These are phyloP conservation scores for Saccharum officinarum DNA, from an alignment of 176 grass and related monocot species.

Conservation along the genomic window DNA sequence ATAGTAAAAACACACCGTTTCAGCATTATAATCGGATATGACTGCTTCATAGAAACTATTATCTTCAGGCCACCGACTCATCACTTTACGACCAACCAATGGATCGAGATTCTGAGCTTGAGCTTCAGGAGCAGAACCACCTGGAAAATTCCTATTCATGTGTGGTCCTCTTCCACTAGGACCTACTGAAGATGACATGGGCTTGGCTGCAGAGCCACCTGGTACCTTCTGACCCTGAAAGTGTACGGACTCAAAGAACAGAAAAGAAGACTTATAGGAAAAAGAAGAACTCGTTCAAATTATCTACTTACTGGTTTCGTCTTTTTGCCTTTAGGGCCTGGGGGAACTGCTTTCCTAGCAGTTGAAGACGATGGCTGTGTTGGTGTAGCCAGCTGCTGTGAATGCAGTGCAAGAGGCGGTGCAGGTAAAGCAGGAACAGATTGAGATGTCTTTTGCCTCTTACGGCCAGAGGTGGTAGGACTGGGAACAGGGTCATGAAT, in stretches of 20 bases:
- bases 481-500: slow-evolving; percentile 65
- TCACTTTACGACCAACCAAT: slow-evolving; percentile 71
- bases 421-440: slow-evolving; percentile 51
- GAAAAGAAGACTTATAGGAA: background rate
- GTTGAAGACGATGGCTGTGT: slow-evolving; percentile 72
- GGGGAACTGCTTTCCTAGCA: slow-evolving; percentile 58
- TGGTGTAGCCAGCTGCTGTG: slow-evolving; percentile 56
- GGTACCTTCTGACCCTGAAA: slow-evolving; percentile 76
- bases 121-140: slow-evolving; percentile 44
- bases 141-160: slow-evolving; percentile 67
- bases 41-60: slow-evolving; percentile 87
- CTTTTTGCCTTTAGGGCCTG: slow-evolving; percentile 83
- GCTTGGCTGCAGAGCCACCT: slow-evolving; percentile 56
- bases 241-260: slow-evolving; percentile 19
- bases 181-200: slow-evolving; percentile 68
- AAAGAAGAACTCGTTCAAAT: background rate
- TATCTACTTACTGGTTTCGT: slow-evolving; percentile 63
- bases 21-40: slow-evolving; percentile 66
- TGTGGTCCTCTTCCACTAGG: slow-evolving; percentile 71
- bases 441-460: slow-evolving; percentile 94
- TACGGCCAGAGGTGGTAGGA: slow-evolving; percentile 76
- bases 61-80: slow-evolving; percentile 84
- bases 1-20: slow-evolving; percentile 54
- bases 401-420: slow-evolving; percentile 58
- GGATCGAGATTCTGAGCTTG: slow-evolving; percentile 54